Conservation (phyloP, 164 flowering plant species). For the Aristolochia californica region DNA sequence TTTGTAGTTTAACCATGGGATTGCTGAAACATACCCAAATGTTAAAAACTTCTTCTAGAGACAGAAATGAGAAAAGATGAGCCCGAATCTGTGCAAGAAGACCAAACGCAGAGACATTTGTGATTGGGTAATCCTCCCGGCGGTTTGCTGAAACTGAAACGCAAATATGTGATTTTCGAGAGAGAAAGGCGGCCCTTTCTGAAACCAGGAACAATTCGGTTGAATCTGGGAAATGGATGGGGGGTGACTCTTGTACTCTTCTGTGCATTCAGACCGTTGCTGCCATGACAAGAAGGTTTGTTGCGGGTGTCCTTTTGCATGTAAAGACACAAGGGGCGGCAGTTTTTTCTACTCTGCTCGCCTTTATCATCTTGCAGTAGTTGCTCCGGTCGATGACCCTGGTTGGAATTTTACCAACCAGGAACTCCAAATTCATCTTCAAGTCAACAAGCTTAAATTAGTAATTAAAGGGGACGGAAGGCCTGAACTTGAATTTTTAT, state of each 20-base stretch:
- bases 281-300: slow-evolving; percentile 10
- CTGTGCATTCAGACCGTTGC: slow-evolving; percentile 9
- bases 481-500: neutral
- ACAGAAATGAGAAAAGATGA: too few species aligned
- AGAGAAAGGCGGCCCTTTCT: too few species aligned
- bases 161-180: too few species aligned
- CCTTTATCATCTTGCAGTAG: neutral
- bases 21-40: too few species aligned
- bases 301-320: slow-evolving; percentile 8
- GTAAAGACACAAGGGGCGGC: neutral
- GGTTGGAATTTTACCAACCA: slow-evolving; percentile 9
- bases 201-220: too few species aligned
- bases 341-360: neutral
- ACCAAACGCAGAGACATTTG: too few species aligned
- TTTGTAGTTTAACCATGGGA: too few species aligned
- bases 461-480: neutral
- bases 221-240: too few species aligned
- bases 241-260: slow-evolving; percentile 4
- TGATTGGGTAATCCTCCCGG: too few species aligned
- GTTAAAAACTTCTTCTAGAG: too few species aligned
- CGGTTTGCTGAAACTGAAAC: too few species aligned
- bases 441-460: neutral
- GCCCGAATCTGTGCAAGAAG: too few species aligned
- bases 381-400: slow-evolving; percentile 7
- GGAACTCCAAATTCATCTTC: neutral